phyloP scores from a whole-genome alignment of 2,329 filamentous ascomycete species.

The Paramyrothecium roridum region DNA sequence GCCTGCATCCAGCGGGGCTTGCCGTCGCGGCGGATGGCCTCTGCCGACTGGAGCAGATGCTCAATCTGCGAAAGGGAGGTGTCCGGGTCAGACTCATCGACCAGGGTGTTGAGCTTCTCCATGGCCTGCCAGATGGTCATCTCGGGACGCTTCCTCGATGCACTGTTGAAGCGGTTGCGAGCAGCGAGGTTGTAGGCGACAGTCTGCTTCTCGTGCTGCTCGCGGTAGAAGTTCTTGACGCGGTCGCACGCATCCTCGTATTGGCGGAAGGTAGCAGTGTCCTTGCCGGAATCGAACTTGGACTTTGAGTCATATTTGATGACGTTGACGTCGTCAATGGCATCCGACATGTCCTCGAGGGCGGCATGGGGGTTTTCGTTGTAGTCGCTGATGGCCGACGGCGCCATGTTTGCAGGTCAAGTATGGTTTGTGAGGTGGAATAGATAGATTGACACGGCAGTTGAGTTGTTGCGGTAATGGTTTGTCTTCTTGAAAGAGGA shows the following conservation, averaged over 20 bases:
- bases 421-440: neutral
- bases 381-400: slow-evolving; percentile 16
- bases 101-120: slow-evolving; percentile 85
- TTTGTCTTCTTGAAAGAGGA: neutral
- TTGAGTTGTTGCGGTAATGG: neutral
- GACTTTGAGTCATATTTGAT: slow-evolving; percentile 51
- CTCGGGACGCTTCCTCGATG: slow-evolving; percentile 58
- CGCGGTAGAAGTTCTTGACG: slow-evolving; percentile 83
- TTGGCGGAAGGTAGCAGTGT: slow-evolving; percentile 78
- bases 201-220: slow-evolving; percentile 69
- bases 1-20: slow-evolving; percentile 82
- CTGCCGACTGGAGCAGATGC: slow-evolving; percentile 83
- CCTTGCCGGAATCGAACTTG: slow-evolving; percentile 70
- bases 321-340: slow-evolving; percentile 49
- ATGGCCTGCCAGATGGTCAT: slow-evolving; percentile 92
- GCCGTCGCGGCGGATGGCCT: slow-evolving; percentile 83
- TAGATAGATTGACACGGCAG: neutral
- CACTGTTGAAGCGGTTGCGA: slow-evolving; percentile 56
- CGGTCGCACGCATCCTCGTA: slow-evolving; percentile 81
- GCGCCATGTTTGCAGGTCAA: slow-evolving; percentile 15
- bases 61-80: slow-evolving; percentile 85
- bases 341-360: slow-evolving; percentile 48
- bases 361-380: slow-evolving; percentile 13
- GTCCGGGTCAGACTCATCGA: slow-evolving; percentile 90
- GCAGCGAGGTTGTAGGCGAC: slow-evolving; percentile 82